phyloP scores from a whole-genome alignment of 1,139 yeast genomes.

The Blastobotrys ciferrii region DNA sequence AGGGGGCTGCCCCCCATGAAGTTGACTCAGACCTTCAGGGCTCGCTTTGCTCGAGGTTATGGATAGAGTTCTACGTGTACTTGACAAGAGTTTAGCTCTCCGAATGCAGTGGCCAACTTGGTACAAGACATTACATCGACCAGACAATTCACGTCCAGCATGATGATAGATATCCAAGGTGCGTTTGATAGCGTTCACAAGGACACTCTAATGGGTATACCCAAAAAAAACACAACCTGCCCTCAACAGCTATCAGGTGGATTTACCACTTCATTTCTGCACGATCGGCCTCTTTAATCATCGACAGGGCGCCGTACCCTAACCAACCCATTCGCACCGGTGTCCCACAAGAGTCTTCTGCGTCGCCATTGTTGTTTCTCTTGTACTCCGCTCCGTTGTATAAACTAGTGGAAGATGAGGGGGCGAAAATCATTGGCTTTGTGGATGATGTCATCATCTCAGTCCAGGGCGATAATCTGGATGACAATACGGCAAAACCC shows the following conservation, averaged over 20 bases:
- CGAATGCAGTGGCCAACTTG: no score
- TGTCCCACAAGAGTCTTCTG: slow-evolving; percentile 25
- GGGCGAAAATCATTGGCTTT: slow-evolving; percentile 17
- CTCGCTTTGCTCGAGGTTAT: no score
- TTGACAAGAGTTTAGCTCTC: no score
- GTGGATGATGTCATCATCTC: slow-evolving; percentile 20
- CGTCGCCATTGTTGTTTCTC: slow-evolving; percentile 22
- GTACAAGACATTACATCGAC: no score
- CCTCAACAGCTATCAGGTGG: slow-evolving; percentile 14
- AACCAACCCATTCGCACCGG: slow-evolving; percentile 13
- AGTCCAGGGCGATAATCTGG: slow-evolving; percentile 14
- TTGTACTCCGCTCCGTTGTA: slow-evolving; percentile 21
- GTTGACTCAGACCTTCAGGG: no score
- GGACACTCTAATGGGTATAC: no score
- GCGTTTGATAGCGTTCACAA: slow-evolving; percentile 20
- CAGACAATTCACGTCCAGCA: slow-evolving; percentile 3
- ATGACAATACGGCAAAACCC: no score
- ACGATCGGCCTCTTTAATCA: slow-evolving; percentile 5
- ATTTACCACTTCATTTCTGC: slow-evolving; percentile 10
- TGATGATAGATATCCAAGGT: slow-evolving; percentile 21
- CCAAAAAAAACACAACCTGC: no score
- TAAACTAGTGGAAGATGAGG: slow-evolving; percentile 7
- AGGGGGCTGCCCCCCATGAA: no score
- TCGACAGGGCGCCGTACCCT: slow-evolving; percentile 9
- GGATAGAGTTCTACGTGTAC: no score